phyloP scores from a whole-genome alignment of 352 stramenopile species.

The Phytophthora podocarpi region DNA sequence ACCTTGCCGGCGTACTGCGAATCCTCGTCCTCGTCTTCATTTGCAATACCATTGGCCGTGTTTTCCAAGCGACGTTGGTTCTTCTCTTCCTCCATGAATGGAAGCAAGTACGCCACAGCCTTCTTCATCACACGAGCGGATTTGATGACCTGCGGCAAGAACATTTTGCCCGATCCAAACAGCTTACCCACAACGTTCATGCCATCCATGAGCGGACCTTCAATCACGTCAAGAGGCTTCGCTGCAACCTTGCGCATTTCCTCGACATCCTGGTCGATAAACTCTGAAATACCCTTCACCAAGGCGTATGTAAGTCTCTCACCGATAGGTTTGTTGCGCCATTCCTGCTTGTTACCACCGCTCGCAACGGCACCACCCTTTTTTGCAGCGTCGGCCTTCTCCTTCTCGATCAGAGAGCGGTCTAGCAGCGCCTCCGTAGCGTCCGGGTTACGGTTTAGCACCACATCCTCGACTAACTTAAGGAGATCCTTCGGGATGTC shows the following conservation, averaged over 20 bases:
- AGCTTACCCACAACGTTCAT: slow-evolving; percentile 98
- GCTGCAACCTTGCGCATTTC: slow-evolving; percentile 80
- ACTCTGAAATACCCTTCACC: slow-evolving; percentile 98
- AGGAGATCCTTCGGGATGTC: slow-evolving; percentile 87
- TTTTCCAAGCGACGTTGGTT: slow-evolving; percentile 70
- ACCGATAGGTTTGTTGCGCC: slow-evolving; percentile 89
- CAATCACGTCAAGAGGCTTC: slow-evolving; percentile 96
- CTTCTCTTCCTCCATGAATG: slow-evolving; percentile 99
- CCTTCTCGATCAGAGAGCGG: slow-evolving; percentile 86
- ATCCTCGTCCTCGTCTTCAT: slow-evolving; percentile 81
- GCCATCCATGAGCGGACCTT: slow-evolving; percentile 98
- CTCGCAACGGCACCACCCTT: slow-evolving; percentile 66
- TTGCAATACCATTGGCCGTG: slow-evolving; percentile 84
- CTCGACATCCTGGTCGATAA: slow-evolving; percentile 95
- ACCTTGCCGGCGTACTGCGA: slow-evolving; percentile 92
- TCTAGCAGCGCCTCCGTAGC: slow-evolving; percentile 94
- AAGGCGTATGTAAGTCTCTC: slow-evolving; percentile 96
- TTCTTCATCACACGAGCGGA: slow-evolving; percentile 99
- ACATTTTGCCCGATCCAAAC: slow-evolving; percentile 98
- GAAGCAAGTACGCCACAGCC: slow-evolving; percentile 96
- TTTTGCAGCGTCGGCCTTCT: slow-evolving; percentile 82
- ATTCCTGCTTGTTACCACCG: slow-evolving; percentile 79
- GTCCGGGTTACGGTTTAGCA: slow-evolving; percentile 91
- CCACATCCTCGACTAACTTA: slow-evolving; percentile 92
- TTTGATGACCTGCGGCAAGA: slow-evolving; percentile 99